Evolutionary conservation across 2,329 filamentous ascomycete genomes (phyloP).

Genomic region (Aureobasidium vineae): DNA sequence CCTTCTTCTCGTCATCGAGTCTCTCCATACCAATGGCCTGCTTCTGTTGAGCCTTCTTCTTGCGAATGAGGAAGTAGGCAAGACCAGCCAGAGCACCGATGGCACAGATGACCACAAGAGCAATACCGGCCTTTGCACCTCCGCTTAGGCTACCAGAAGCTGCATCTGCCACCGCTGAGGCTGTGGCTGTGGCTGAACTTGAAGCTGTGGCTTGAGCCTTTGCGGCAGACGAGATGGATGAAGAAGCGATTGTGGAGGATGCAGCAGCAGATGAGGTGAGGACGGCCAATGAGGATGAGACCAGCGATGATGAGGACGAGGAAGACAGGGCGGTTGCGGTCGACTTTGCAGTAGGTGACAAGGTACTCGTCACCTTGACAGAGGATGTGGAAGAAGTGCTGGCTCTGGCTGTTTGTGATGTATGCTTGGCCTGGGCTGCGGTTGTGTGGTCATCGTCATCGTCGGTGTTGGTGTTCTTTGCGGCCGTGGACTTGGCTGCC

Average conservation of each 20-base stretch:
- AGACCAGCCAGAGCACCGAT: slow-evolving; percentile 65
- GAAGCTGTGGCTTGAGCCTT: slow-evolving; percentile 15
- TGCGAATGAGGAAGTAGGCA: slow-evolving; percentile 69
- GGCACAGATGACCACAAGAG: slow-evolving; percentile 72
- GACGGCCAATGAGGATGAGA: slow-evolving; percentile 1
- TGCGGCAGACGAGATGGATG: slow-evolving; percentile 13
- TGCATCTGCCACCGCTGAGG: slow-evolving; percentile 8
- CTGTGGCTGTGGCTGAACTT: slow-evolving; percentile 15
- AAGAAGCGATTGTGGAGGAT: slow-evolving; percentile 24
- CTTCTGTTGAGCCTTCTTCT: slow-evolving; percentile 65
- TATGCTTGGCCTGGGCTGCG: slow-evolving; percentile 9
- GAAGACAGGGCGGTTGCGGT: slow-evolving; percentile 3
- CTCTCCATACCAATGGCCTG: slow-evolving; percentile 31
- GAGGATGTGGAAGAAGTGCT: slow-evolving; percentile 13
- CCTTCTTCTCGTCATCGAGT: slow-evolving; percentile 45
- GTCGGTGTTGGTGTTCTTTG: slow-evolving; percentile 16
- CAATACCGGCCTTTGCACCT: slow-evolving; percentile 72
- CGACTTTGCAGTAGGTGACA: slow-evolving; percentile 11
- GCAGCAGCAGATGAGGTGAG: slow-evolving; percentile 22
- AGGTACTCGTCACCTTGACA: slow-evolving; percentile 7
- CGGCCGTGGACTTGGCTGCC: slow-evolving; percentile 27
- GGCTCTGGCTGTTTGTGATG: slow-evolving; percentile 6
- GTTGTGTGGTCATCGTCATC: slow-evolving; percentile 15
- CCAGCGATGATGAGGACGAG: background rate
- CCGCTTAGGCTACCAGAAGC: slow-evolving; percentile 43